Percentiles rank a stretch among this genome's conserved stretches.
phyloP scores from a whole-genome alignment of 192 early-diverging fungal genomes.

The Backusella liffmaniae region DNA sequence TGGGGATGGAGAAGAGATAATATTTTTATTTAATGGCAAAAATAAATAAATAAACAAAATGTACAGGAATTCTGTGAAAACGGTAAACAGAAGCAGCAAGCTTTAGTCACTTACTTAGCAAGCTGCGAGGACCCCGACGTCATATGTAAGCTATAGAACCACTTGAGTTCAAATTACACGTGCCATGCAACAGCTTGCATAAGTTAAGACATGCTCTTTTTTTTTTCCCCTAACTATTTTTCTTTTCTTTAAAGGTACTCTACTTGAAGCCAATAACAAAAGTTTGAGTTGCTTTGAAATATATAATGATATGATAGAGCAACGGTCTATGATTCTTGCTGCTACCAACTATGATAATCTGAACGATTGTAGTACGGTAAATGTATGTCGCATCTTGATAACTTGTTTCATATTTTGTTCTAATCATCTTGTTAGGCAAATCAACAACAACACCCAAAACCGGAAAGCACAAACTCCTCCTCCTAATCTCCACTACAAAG shows the following conservation, averaged over 20 bases:
- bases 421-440: neutral
- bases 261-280: conserved; percentile 51
- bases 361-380: conserved; percentile 17
- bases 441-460: conserved; percentile 7
- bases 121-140: conserved; percentile 31
- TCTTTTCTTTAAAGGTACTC: conserved; percentile 35
- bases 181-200: neutral
- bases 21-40: conserved; percentile 3
- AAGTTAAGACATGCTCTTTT: conserved; percentile 10
- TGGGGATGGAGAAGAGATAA: neutral
- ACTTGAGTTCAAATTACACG: neutral
- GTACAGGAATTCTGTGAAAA: conserved; percentile 56
- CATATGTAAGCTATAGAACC: conserved; percentile 37
- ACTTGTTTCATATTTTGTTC: neutral
- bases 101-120: conserved; percentile 39
- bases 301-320: conserved; percentile 59
- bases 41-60: neutral
- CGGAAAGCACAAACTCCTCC: neutral
- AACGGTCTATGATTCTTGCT: conserved; percentile 38
- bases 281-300: conserved; percentile 50
- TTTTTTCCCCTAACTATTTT: neutral
- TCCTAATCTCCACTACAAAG: neutral
- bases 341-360: conserved; percentile 38
- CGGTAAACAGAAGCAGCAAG: conserved; percentile 41
- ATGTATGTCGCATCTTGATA: neutral